phyloP scores from a whole-genome alignment of 148 eudicot species.

The Dysphania ambrosioides region DNA sequence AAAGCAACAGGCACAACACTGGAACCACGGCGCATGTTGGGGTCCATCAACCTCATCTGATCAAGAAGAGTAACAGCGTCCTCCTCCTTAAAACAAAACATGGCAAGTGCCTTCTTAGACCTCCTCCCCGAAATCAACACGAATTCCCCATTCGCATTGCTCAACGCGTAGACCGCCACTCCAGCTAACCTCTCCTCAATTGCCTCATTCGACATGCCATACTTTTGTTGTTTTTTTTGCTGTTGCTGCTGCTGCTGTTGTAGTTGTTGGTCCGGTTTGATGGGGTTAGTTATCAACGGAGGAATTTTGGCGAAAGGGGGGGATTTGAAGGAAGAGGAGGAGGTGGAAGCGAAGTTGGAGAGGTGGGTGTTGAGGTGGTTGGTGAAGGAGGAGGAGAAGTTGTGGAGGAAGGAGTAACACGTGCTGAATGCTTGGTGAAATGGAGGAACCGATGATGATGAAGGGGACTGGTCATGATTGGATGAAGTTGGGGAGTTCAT shows the following conservation, averaged over 20 bases:
- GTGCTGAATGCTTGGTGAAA: slow-evolving; percentile 43
- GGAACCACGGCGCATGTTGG: slow-evolving; percentile 54
- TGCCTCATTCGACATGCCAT: slow-evolving; percentile 41
- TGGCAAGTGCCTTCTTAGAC: slow-evolving; percentile 47
- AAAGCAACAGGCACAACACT: slow-evolving; percentile 76
- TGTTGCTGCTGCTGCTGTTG: background rate
- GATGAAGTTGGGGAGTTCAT: slow-evolving; percentile 24
- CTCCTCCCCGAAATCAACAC: slow-evolving; percentile 61
- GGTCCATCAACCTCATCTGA: slow-evolving; percentile 66
- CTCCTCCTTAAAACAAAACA: slow-evolving; percentile 67
- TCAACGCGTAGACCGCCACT: slow-evolving; percentile 68
- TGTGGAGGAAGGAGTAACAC: slow-evolving; percentile 27
- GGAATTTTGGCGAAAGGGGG: slow-evolving; percentile 39
- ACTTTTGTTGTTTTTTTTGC: background rate
- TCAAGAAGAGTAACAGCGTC: slow-evolving; percentile 70
- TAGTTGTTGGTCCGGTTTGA: background rate
- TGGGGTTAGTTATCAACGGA: background rate
- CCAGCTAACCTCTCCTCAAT: slow-evolving; percentile 79
- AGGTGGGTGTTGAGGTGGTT: slow-evolving; percentile 35
- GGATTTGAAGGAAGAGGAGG: slow-evolving; percentile 16
- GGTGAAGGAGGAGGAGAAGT: slow-evolving; percentile 27
- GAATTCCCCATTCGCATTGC: slow-evolving; percentile 61
- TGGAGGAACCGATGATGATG: background rate
- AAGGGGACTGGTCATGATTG: slow-evolving; percentile 1
- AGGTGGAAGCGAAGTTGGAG: slow-evolving; percentile 31